Percentiles rank a stretch among this genome's conserved stretches.
These are phyloP conservation scores for Arthrobotrys iridis DNA, from an alignment of 2,329 filamentous ascomycete species.

Conservation along the genomic window DNA sequence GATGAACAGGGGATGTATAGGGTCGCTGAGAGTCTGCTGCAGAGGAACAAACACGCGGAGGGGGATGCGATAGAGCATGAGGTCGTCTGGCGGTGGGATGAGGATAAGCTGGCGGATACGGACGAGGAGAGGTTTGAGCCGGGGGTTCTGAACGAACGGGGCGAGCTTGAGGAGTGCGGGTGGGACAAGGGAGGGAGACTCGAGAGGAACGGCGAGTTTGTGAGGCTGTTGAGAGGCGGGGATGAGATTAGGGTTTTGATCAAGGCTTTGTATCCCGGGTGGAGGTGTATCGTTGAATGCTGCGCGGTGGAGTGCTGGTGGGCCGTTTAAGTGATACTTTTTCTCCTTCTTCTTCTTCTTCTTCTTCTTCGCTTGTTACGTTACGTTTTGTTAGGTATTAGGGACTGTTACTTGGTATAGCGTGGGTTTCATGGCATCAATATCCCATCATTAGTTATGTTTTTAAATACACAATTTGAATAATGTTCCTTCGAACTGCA, in stretches of 20 bases:
- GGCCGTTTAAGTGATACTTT: slow-evolving; percentile 46
- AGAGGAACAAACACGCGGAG: slow-evolving; percentile 32
- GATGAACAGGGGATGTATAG: slow-evolving; percentile 20
- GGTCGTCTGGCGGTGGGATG: slow-evolving; percentile 34
- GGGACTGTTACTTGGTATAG: neutral
- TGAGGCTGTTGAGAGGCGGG: slow-evolving; percentile 34
- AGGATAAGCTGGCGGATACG: slow-evolving; percentile 19
- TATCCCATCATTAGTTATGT: neutral
- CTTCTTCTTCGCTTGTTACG: slow-evolving; percentile 8
- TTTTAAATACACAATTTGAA: too few species aligned
- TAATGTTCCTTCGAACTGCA: too few species aligned
- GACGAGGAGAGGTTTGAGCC: slow-evolving; percentile 34
- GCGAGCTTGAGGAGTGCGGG: neutral
- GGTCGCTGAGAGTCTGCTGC: slow-evolving; percentile 9
- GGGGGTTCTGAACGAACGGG: neutral
- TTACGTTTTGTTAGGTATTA: neutral
- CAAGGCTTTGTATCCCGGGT: slow-evolving; percentile 52
- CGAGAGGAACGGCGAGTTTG: slow-evolving; percentile 35
- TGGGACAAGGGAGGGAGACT: slow-evolving; percentile 39
- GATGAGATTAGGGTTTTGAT: slow-evolving; percentile 53
- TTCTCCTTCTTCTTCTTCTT: slow-evolving; percentile 9
- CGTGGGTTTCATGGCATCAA: neutral
- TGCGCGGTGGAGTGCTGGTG: slow-evolving; percentile 55
- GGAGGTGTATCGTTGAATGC: slow-evolving; percentile 52
- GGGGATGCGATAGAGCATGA: neutral